Evolutionary conservation across 192 early-diverging fungal species (phyloP).

Genomic region (Obelidium mucronatum): DNA sequence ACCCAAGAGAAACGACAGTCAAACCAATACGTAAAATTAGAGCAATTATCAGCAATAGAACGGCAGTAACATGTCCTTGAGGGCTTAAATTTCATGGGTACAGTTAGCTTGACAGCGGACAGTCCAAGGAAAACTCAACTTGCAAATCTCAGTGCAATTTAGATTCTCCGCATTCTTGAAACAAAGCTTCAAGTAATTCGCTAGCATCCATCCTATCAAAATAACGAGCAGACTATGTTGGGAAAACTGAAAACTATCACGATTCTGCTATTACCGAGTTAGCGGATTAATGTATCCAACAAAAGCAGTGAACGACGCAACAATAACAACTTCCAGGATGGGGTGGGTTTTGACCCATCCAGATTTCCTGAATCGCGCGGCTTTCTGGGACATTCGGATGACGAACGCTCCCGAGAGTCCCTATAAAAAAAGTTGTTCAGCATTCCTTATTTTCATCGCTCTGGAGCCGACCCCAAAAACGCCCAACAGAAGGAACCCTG

Average conservation of each 20-base stretch:
- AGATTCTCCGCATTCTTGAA: slow-evolving; percentile 81
- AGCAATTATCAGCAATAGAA: slow-evolving; percentile 40
- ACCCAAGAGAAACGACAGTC: slow-evolving; percentile 50
- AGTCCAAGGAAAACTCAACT: slow-evolving; percentile 26
- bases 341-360: slow-evolving; percentile 73
- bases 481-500: slow-evolving; percentile 85
- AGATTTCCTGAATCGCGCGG: slow-evolving; percentile 76
- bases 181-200: slow-evolving; percentile 88
- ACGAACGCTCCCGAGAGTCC: slow-evolving; percentile 87
- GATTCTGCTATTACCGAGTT: slow-evolving; percentile 72
- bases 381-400: slow-evolving; percentile 71
- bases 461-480: slow-evolving; percentile 67
- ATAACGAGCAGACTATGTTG: not conserved
- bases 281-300: slow-evolving; percentile 83
- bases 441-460: slow-evolving; percentile 5
- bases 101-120: too few species aligned
- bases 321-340: slow-evolving; percentile 74
- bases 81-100: not conserved
- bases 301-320: slow-evolving; percentile 75
- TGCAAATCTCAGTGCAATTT: slow-evolving; percentile 51
- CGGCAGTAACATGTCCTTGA: slow-evolving; percentile 1
- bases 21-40: slow-evolving; percentile 38
- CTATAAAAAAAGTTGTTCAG: slow-evolving; percentile 54
- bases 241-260: not conserved
- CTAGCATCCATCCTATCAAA: slow-evolving; percentile 73